Evolutionary conservation across 805 yeast genomes (phyloP), one percentile per base, ranked within the genome.

Genomic region (Saturnispora serradocipensis): DNA sequence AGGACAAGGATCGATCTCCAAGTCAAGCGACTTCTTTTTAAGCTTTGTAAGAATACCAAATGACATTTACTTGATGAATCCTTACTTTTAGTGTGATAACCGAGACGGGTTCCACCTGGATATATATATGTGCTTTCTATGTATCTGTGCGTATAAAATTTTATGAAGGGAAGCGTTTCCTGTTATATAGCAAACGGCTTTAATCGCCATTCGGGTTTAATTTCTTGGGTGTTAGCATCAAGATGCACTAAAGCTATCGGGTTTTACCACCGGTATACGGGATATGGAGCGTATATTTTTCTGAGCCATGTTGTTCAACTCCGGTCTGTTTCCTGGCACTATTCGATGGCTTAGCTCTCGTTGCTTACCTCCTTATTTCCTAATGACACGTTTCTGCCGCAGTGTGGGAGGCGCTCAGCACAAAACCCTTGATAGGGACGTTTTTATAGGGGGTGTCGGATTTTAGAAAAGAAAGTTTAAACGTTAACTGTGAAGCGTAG

Each of bases 41-140:
- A 49, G 35, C 11, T 36, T 43, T 7, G 18, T 44, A 20, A 49
- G 34, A 16, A 49, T n/a, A 9, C 47, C 47, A 13, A 49, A 16
- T 8, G 51, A 49, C 51, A 49, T 49, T 24, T 27, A n/a, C 10
- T 5, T 16, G 30, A 30, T 32, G 9, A 30, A 6, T 25, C 16
- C 10, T 25, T 25, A 18, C 8, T n/a, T 20, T 28, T 16, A 5
- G 22, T 25, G 5, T 24, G 11, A 11, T 8, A n/a, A 11, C 27
- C 38, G 20, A 46, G 9, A 5, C 10, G 24, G 20, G 4, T 30
- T 11, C 10, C 10, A 8, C 27, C 16, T 46, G 25, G 9, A 34
- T 20, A 30, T 30, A 30, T 30, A 30, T 30, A 30, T 30, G 13
- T 7, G 9, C 22, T 25, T 6, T 30, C 34, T 20, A 18, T 40